Base-by-base conservation (phyloP, 2,329 filamentous ascomycete genomes). In the Colletotrichum aenigma region DNA sequence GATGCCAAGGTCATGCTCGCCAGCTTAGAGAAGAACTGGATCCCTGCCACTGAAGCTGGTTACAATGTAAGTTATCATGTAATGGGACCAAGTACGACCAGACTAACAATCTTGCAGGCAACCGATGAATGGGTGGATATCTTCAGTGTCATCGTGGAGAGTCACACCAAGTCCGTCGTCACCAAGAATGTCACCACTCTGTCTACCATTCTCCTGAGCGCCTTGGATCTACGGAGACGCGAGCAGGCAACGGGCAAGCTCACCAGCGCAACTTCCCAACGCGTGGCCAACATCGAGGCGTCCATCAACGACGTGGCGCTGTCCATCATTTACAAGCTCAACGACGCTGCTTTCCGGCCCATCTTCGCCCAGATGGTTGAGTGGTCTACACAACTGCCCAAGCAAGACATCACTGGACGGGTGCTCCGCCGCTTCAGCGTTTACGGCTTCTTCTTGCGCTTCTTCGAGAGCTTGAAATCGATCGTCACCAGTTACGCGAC, bases 271-370 rank as follows among this genome's bases (percentile, higher is more conserved):
- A 80, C 77, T 43, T 81, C 88, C 18, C 85, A 89, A 16, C 86
- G 90, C 60, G 83, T 94, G 7, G 84, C 88, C 24, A 87, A 89
- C 56, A 87, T 78, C 15, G 95, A 98, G 82, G 86, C 87, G 3
- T 87, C 88, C 13, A 81, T 95, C 78, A 94, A 95, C 81, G 91
- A 93, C 12, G 92, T 94, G 15, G 91, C 93, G 0, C 91, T 99
- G 75, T 94, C 95, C 84, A 97, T 98, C 93, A 94, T 98, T 70
- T 95, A 98, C 88, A 98, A 98, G 88, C 91, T 99, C 77, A 98
- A 98, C 85, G 97, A 99, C 82, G 93, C 94, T 1, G 92, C 94
- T 1, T 99, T 99, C 91, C 91, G 96, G 15, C 97, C 97, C 1
- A 92, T 99, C 77, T 99, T 98, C 87, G 90, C 93, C 18, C 92